These are phyloP conservation scores for Curvularia sp. DNA, from an alignment of 2,329 filamentous ascomycete species.

Conservation along the genomic window DNA sequence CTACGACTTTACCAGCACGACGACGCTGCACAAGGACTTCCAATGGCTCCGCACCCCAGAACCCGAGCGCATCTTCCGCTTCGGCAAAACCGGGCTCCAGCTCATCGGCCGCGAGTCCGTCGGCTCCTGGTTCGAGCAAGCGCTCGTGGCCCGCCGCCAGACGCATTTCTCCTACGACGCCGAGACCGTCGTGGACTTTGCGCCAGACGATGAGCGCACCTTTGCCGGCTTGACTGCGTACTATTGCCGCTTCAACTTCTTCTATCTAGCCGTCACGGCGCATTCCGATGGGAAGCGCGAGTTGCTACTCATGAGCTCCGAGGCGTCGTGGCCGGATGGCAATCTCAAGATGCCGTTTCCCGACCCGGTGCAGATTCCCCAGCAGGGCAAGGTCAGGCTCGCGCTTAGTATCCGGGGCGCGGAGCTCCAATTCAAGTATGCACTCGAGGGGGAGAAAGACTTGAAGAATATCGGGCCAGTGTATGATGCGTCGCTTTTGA, in stretches of 20 bases:
- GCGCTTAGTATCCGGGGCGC: conserved; percentile 61
- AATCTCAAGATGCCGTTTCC: conserved; percentile 55
- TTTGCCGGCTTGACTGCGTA: conserved; percentile 69
- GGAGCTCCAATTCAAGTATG: conserved; percentile 65
- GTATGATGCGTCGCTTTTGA: conserved; percentile 66
- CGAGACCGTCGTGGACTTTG: conserved; percentile 63
- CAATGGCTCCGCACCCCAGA: conserved; percentile 64
- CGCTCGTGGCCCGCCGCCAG: conserved; percentile 64
- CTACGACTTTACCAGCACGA: conserved; percentile 57
- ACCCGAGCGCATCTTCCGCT: conserved; percentile 56
- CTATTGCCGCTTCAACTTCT: conserved; percentile 71
- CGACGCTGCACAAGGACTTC: conserved; percentile 61
- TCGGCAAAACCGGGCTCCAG: conserved; percentile 58
- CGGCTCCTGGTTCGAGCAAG: conserved; percentile 58
- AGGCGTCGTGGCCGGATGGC: conserved; percentile 64
- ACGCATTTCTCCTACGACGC: conserved; percentile 68
- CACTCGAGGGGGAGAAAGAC: conserved; percentile 54
- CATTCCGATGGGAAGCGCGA: conserved; percentile 64
- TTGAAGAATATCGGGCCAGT: conserved; percentile 62
- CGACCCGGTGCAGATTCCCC: conserved; percentile 59
- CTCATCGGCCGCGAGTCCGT: conserved; percentile 62
- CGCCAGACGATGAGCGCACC: conserved; percentile 65
- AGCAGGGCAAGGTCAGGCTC: conserved; percentile 63
- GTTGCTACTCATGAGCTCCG: conserved; percentile 64
- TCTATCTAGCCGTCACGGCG: conserved; percentile 67